Evolutionary conservation across 2,329 filamentous ascomycete genomes (phyloP), one percentile per base, ranked within the genome.

Genomic region (Cladophialophora bantiana): DNA sequence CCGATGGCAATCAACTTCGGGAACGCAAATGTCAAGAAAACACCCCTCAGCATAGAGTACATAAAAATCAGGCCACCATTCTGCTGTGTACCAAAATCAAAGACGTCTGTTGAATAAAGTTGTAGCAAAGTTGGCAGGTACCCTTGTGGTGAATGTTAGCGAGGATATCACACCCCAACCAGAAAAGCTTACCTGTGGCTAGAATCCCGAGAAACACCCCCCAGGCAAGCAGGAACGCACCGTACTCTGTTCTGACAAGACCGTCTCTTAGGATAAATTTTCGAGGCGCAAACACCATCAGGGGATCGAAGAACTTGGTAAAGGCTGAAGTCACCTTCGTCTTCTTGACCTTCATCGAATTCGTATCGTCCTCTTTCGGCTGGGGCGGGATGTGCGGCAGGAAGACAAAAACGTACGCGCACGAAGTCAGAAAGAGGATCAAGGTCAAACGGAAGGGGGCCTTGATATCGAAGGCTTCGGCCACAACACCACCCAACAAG

Each of bases 201-300:
- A 91, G 81, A 74, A 91, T 88, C 0, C 86, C 89, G 0, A 90
- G 77, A 66, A 90, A 92, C 1, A 90, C 88, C 1, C 89, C 89
- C 0, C 82, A 77, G 20, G 87, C 89, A 2, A 92, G 83, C 1
- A 90, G 84, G 2, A 89, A 77, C 0, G 90, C 83, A 1, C 89
- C 89, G 31, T 86, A 86, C 68, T 90, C 86, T 18, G 78, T 86
- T 57, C 77, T 79, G 4, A 83, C 72, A 1, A 77, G 78, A 0
- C 89, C 89, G 58, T 83, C 81, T 0, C 73, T 71, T 0, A 87
- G 76, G 0, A 83, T 77, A 72, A 88, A 82, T 56, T 79, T 83
- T 69, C 87, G 85, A 0, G 89, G 88, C 1, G 82, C 77, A 56
- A 91, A 84, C 2, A 90, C 84, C 42, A 81, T 85, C 10, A 91